Evolutionary conservation across 2,329 filamentous ascomycete genomes (phyloP), one percentile per base, ranked within the genome.

Genomic region (Aciculosporium take): DNA sequence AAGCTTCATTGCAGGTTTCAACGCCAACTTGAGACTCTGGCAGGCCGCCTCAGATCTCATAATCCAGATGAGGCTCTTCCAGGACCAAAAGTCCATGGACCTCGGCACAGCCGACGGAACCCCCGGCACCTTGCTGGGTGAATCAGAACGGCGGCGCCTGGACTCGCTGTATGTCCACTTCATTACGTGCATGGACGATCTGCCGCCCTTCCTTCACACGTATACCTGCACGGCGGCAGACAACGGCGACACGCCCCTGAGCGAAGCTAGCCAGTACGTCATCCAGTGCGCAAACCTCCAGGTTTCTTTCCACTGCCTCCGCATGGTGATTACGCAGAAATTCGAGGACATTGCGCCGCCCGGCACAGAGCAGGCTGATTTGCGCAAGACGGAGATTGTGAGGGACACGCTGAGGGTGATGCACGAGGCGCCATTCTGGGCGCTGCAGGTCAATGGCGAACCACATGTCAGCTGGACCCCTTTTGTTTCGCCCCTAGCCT

Each of bases 251-350:
- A 40, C 48, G 2, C 49, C 52, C 37, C 47, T 46, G 7, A 46
- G 48, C 3, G 48, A 58, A 2, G 46, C 50, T 2, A 57, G 51
- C 2, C 58, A 61, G 35, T 57, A 60, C 27, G 45, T 56, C 15
- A 62, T 65, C 10, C 64, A 67, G 36, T 56, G 54, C 9, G 61
- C 61, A 0, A 66, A 67, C 15, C 51, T 67, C 0, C 60, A 65
- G 20, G 58, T 62, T 7, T 60, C 62, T 0, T 53, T 59, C 15
- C 58, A 66, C 20, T 66, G 63, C n/a, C 44, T 67, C 5, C 52
- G 59, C 3, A 64, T 66, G 54, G 59, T 64, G 0, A 61, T 66
- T 10, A 54, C 53, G 1, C 57, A 61, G 13, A 60, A 59, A 15
- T 50, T 61, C 30, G 58, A 60, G n/a, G 54, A 56, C 2, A 41